Conservation (phyloP, 2,329 filamentous ascomycete genomes). For the Fusarium denticulatum region DNA sequence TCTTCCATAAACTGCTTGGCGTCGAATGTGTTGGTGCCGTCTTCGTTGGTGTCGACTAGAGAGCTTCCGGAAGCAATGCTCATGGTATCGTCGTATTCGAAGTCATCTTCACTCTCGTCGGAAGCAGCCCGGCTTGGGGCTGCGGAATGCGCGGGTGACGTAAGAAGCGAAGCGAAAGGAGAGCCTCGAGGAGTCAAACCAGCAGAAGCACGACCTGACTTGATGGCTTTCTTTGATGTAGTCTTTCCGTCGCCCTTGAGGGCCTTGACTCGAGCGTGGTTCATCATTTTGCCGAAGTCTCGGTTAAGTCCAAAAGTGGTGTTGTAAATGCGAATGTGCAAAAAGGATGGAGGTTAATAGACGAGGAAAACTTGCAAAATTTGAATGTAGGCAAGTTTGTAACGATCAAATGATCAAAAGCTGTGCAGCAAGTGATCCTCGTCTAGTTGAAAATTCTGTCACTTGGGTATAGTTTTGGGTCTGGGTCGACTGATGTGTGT, state of each 20-base stretch:
- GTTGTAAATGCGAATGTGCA: not conserved
- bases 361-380: constrained; percentile 41
- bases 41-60: constrained; percentile 67
- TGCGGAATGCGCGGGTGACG: constrained; percentile 68
- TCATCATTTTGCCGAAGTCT: constrained; percentile 56
- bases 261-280: constrained; percentile 73
- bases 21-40: constrained; percentile 72
- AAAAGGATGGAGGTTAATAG: constrained; percentile 1
- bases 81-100: constrained; percentile 57
- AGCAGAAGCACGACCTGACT: constrained; percentile 67
- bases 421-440: constrained; percentile 40
- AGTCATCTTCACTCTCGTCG: constrained; percentile 66
- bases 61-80: constrained; percentile 56
- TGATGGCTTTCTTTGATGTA: constrained; percentile 72
- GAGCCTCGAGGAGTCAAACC: constrained; percentile 67
- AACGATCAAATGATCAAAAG: constrained; percentile 17
- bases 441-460: constrained; percentile 27
- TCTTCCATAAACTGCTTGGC: constrained; percentile 72
- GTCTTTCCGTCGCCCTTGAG: constrained; percentile 78
- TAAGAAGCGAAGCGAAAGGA: constrained; percentile 65
- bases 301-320: not conserved
- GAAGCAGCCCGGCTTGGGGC: constrained; percentile 70
- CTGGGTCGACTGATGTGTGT: constrained; percentile 34
- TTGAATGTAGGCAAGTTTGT: constrained; percentile 9
- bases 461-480: constrained; percentile 37